Evolutionary conservation across 2,329 filamentous ascomycete species (phyloP), one percentile per base, ranked within the genome.

Genomic region (Neonectria sp.): DNA sequence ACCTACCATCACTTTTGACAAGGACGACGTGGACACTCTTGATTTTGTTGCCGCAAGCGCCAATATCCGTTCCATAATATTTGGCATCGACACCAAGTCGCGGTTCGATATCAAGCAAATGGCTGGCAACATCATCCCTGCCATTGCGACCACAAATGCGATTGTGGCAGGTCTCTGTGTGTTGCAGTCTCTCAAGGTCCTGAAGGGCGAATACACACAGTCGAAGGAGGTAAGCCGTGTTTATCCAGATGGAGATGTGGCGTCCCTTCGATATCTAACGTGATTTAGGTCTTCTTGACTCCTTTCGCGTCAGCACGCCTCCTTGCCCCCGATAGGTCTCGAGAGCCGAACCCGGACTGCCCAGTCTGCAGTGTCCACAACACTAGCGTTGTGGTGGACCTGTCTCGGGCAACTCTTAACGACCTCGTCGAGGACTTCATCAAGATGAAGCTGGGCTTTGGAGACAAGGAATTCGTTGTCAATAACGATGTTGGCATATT

Each of bases 41-140:
- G 95, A 99, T 77, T 98, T 99, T 79, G 96, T 99, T 7, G 89
- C 95, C 1, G 91, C 96, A 1, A 94, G 92, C 73, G 94, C 95
- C 33, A 99, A 99, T 76, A 89, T 99, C 27, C 90, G 96, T 51
- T 96, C 95, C 1, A 86, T 89, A 27, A 87, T 97, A n/a, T 99
- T 99, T 77, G 92, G 91, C 63, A 97, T 99, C 65, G 93, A 95
- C 60, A 83, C 86, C 5, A 95, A 94, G 79, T 97, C 95, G 25
- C 94, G 97, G 66, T 99, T 98, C 77, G 95, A 98, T 78, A 95
- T 96, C 76, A 99, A 99, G 83, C 93, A 99, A 82, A 99, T 98
- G 95, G 96, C 96, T 4, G 96, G 96, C 60, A 99, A 99, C 79
- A 99, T 99, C 75, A 99, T 99, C 68, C 96, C 96, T 1, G 96